A percentile compares a stretch with the other conserved stretches of the same genome.
These are phyloP conservation scores for Rhexocercosporidium sp. DNA, from an alignment of 2,329 filamentous ascomycete species.

Conservation along the genomic window DNA sequence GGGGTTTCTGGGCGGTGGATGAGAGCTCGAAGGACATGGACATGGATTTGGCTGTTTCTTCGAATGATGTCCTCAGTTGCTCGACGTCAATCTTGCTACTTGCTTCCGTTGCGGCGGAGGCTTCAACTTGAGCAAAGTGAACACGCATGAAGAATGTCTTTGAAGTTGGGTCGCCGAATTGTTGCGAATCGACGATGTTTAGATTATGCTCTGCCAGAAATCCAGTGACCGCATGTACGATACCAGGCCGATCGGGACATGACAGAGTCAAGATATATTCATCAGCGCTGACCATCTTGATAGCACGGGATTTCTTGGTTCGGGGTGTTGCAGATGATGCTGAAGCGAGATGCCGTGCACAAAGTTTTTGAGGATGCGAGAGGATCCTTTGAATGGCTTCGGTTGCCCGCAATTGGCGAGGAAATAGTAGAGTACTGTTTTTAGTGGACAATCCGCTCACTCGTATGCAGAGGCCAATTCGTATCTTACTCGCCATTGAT, in stretches of 20 bases:
- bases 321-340: conserved; percentile 9
- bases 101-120: conserved; percentile 42
- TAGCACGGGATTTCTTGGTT: conserved; percentile 8
- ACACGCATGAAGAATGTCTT: conserved; percentile 88
- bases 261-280: conserved; percentile 74
- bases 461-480: conserved; percentile 13
- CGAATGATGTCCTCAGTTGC: conserved; percentile 61
- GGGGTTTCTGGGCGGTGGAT: conserved; percentile 70
- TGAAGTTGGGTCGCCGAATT: conserved; percentile 78
- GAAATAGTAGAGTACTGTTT: neutral
- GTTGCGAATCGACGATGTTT: conserved; percentile 84
- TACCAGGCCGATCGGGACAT: conserved; percentile 83
- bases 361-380: neutral
- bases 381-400: neutral
- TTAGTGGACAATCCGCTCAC: neutral
- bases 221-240: conserved; percentile 83
- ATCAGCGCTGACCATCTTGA: conserved; percentile 53
- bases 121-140: conserved; percentile 69
- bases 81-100: conserved; percentile 48
- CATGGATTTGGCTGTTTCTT: conserved; percentile 65
- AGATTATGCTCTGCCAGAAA: conserved; percentile 74
- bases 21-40: conserved; percentile 75
- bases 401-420: neutral
- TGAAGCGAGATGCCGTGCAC: conserved; percentile 5
- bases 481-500: conserved; percentile 12